A percentile compares a stretch with the other conserved stretches of the same genome.
These are phyloP conservation scores for Hypoxylon sp. DNA, from an alignment of 2,329 filamentous ascomycete species.

Conservation along the genomic window DNA sequence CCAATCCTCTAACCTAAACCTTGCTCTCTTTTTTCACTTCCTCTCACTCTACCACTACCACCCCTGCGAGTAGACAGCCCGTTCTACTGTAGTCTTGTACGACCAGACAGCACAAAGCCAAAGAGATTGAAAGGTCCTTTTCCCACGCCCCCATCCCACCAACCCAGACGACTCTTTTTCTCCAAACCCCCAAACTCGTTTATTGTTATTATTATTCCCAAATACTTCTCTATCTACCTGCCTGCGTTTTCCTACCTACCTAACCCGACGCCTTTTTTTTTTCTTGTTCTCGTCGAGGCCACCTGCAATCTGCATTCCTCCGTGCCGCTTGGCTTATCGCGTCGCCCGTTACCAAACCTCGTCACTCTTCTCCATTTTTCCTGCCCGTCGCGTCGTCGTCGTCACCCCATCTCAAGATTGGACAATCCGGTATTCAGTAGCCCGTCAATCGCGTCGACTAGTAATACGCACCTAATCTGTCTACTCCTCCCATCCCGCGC, in stretches of 20 bases:
- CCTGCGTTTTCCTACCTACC: conserved; percentile 25
- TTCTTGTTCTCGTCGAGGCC: conserved; percentile 30
- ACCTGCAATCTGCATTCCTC: conserved; percentile 45
- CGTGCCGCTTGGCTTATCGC: conserved; percentile 47
- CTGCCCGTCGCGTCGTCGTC: conserved; percentile 47
- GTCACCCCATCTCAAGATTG: conserved; percentile 42
- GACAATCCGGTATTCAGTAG: conserved; percentile 32
- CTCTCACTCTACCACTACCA: conserved; percentile 15
- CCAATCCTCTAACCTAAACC: conserved; percentile 28
- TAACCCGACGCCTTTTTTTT: conserved; percentile 29
- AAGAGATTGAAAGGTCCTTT: conserved; percentile 38
- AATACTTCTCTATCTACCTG: conserved; percentile 33
- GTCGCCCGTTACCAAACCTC: conserved; percentile 42
- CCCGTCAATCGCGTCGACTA: conserved; percentile 37
- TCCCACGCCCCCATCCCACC: conserved; percentile 34
- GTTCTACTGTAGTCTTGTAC: conserved; percentile 26
- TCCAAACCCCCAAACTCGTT: conserved; percentile 41
- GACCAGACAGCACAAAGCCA: conserved; percentile 36
- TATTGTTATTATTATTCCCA: conserved; percentile 40
- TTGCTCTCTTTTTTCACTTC: conserved; percentile 20
- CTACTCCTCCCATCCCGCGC: conserved; percentile 25
- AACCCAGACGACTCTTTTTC: conserved; percentile 37
- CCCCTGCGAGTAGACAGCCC: conserved; percentile 32
- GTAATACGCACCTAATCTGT: conserved; percentile 34
- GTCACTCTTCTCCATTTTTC: conserved; percentile 49